Base-by-base conservation (phyloP, 768 basidiomycete genomes). In the Kwoniella newhampshirensis region DNA sequence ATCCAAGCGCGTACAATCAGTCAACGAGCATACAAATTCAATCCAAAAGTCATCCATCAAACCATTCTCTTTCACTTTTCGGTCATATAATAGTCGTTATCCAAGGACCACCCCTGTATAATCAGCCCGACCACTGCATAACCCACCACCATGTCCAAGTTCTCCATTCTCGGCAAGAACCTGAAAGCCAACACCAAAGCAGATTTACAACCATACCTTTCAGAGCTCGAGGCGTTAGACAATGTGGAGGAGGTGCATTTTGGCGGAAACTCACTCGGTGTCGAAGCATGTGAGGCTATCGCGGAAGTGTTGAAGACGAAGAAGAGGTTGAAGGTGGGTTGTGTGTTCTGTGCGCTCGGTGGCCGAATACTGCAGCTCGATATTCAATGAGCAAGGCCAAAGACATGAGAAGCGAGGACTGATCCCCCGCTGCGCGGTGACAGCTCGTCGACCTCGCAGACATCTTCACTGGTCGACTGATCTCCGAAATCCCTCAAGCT, bases 381-480 rank as follows among this genome's bases (percentile, higher is more conserved):
- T n/a, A n/a, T 25, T 25, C 28, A 11, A 13, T 11, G 12, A 9
- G 46, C 26, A 28, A 30, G n/a, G n/a, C n/a, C n/a, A n/a, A n/a
- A n/a, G n/a, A n/a, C n/a, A 25, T 23, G 20, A 4, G 23, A 15
- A 26, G 20, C 49, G 35, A 15, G 20, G 15, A 32, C 32, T 32
- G 7, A 32, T 13, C 32, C 13, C 32, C 6, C 6, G 15, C 27
- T 20, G 25, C 9, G 45, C 39, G 18, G 9, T 51, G 13, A 73
- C 39, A 98, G 96, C 80, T 94, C 57, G 94, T 93, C 65, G 87
- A 98, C 80, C 89, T 97, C 63, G 88, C 91, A 27, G 94, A 97
- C 78, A 93, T 99, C 78, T 99, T 99, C 79, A 97, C 94, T 2
- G 90, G 93, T 52, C 89, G 94, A 63, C 83, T 96, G 70, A 97